phyloP scores from a whole-genome alignment of 2,329 filamentous ascomycete genomes.

The Ceratocystis cubensis region DNA sequence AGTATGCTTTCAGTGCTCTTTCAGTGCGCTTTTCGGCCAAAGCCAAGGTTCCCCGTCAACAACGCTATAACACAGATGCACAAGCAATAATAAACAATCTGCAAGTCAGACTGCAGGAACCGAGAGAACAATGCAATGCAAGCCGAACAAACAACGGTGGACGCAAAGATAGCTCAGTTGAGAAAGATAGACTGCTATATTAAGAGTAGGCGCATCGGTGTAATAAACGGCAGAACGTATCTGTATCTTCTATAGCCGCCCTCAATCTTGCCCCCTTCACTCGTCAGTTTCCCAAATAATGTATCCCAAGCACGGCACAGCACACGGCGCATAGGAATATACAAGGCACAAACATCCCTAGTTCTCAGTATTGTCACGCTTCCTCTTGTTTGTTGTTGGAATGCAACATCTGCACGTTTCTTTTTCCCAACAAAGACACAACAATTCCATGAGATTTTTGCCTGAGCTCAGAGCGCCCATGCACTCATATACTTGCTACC shows the following conservation, averaged over 20 bases:
- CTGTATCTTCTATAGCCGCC: no score
- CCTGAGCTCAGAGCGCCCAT: not conserved
- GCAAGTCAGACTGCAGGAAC: slow-evolving; percentile 8
- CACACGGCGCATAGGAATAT: not conserved
- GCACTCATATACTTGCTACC: not conserved
- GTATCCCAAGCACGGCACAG: no score
- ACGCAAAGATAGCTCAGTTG: not conserved
- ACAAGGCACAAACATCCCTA: not conserved
- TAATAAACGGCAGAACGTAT: no score
- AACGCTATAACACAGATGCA: not conserved
- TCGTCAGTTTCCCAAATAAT: no score
- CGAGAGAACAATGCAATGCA: slow-evolving; percentile 1
- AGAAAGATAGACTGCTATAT: not conserved
- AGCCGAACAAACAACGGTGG: not conserved
- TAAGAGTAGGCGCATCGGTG: no score
- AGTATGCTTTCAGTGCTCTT: not conserved
- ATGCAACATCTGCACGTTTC: not conserved
- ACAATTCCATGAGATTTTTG: not conserved
- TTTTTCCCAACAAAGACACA: slow-evolving; percentile 9
- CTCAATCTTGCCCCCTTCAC: no score
- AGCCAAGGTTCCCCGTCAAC: not conserved
- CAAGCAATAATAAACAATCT: slow-evolving; percentile 1
- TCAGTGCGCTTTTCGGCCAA: not conserved
- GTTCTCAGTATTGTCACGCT: not conserved
- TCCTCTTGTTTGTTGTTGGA: not conserved